Evolutionary conservation across 192 early-diverging fungal species (phyloP), one percentile per base, ranked within the genome.

Genomic region (Chytriomyces sp.): DNA sequence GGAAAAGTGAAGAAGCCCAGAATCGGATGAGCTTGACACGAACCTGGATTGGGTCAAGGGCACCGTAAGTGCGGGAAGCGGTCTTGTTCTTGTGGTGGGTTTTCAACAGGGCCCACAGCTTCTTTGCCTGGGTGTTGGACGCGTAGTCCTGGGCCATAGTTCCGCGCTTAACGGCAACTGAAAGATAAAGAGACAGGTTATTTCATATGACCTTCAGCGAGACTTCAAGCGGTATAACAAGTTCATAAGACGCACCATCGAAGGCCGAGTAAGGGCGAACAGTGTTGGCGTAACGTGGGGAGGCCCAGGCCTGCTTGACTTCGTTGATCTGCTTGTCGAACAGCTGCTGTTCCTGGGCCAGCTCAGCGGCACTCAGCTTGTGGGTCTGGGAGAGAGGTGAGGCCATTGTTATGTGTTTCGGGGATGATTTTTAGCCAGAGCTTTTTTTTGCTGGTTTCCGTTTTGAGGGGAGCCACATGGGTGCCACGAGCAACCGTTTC

Each of bases 31-130:
- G 11, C 3, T 46, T 47, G 18, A 49, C 45, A 45, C 16, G 11
- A 23, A 72, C 77, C 69, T 83, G 82, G 77, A 98, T 90, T 64
- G 97, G 92, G 79, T 98, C 97, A 26, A 98, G 88, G 53, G 94
- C 91, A 48, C 97, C 97, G 81, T 97, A 98, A 48, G 97, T 97
- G 86, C 94, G 91, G 44, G 94, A 93, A 61, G 93, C 90, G 8
- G 94, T 94, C 69, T 90, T 86, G 69, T 88, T 86, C 67, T 86
- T 82, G 82, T 94, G 92, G 86, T 94, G 94, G 49, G 83, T 71
- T 80, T 92, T 87, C 63, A 98, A 80, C 20, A 95, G 84, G 45
- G 80, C 85, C 94, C 94, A 98, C 49, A 96, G 87, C 87, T 98
- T 98, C 83, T 97, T 97, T 57, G 95, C 95, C 86, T 94, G 92